Conservation (phyloP, 192 early-diverging fungal species). For the Dispira parvispora region DNA sequence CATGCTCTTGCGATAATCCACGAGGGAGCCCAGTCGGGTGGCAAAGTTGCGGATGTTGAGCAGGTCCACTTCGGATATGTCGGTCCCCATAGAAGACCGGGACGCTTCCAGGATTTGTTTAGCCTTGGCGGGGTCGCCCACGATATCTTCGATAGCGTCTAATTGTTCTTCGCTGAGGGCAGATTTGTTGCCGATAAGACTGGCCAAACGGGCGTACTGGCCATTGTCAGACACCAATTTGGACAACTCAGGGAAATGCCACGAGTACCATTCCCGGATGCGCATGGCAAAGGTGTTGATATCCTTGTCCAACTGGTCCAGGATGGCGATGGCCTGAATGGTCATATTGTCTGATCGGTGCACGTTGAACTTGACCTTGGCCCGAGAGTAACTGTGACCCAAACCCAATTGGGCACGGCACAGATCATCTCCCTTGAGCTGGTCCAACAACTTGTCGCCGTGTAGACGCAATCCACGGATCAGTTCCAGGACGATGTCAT, state of each 20-base stretch:
- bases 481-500: constrained; percentile 75
- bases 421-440: constrained; percentile 87
- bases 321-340: constrained; percentile 78
- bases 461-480: constrained; percentile 88
- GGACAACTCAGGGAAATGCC: constrained; percentile 98
- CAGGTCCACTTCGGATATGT: constrained; percentile 91
- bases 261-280: constrained; percentile 96
- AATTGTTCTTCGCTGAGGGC: constrained; percentile 60
- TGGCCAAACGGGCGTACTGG: constrained; percentile 76
- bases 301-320: constrained; percentile 98
- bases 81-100: constrained; percentile 93
- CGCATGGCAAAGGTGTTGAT: constrained; percentile 97
- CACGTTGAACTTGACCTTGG: constrained; percentile 99
- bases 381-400: constrained; percentile 94
- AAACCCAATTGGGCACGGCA: constrained; percentile 89
- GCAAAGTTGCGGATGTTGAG: constrained; percentile 90
- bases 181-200: constrained; percentile 85
- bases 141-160: constrained; percentile 64
- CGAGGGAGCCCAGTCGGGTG: constrained; percentile 72
- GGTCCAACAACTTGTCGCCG: constrained; percentile 69
- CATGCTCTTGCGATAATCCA: constrained; percentile 87
- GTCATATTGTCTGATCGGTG: constrained; percentile 97
- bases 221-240: constrained; percentile 91
- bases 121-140: constrained; percentile 62
- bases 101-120: constrained; percentile 87